Percentiles rank a stretch among this genome's conserved stretches.
Evolutionary conservation across 2,329 filamentous ascomycete genomes (phyloP).

Genomic region (Aspergillus sp.): DNA sequence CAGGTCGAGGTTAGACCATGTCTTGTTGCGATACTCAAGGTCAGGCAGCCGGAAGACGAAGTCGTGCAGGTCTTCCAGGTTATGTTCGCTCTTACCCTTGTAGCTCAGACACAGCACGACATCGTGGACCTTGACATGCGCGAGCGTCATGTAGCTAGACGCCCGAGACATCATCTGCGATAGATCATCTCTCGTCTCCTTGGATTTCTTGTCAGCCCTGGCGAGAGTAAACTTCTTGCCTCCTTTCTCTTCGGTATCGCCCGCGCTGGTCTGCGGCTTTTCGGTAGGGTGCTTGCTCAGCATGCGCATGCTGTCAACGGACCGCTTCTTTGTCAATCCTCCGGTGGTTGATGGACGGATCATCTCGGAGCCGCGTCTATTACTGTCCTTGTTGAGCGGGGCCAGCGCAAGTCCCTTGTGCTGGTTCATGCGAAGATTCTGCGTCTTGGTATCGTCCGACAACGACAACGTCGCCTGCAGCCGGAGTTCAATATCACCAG

Average conservation of each 20-base stretch:
- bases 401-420: conserved; percentile 29
- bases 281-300: conserved; percentile 26
- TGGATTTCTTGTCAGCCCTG: conserved; percentile 47
- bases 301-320: conserved; percentile 34
- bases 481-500: conserved; percentile 71
- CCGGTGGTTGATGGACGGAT: conserved; percentile 23
- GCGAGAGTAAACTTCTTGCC: conserved; percentile 42
- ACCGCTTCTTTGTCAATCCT: conserved; percentile 32
- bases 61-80: conserved; percentile 92
- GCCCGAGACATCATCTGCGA: conserved; percentile 94
- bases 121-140: conserved; percentile 88
- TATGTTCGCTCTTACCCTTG: conserved; percentile 91
- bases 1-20: conserved; percentile 95
- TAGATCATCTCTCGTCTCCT: conserved; percentile 72
- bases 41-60: conserved; percentile 94
- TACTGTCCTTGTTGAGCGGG: conserved; percentile 22
- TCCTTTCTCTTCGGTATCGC: conserved; percentile 25
- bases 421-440: conserved; percentile 21
- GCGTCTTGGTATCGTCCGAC: conserved; percentile 33
- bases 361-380: conserved; percentile 14
- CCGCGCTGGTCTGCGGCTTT: conserved; percentile 23
- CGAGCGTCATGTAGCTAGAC: conserved; percentile 94
- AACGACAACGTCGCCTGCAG: conserved; percentile 70
- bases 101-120: conserved; percentile 94
- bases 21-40: conserved; percentile 96